Percentiles rank a stretch among this genome's conserved stretches.
Evolutionary conservation across 2,329 filamentous ascomycete species (phyloP).

Genomic region (Apiospora marii): DNA sequence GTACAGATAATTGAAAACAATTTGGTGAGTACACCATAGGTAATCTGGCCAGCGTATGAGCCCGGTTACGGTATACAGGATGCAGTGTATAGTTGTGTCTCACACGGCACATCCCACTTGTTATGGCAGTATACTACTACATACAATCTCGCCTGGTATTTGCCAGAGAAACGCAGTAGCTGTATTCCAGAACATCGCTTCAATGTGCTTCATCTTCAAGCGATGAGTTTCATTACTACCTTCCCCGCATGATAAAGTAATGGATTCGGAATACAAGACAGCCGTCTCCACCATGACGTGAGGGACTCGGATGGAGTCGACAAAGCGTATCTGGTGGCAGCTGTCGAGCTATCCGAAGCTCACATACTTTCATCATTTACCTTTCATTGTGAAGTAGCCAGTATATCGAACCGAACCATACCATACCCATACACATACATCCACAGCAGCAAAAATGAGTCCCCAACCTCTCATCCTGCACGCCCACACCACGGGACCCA

Average conservation of each 20-base stretch:
- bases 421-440: too few species aligned
- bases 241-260: conserved; percentile 7
- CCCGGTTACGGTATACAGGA: neutral
- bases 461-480: conserved; percentile 48
- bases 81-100: neutral
- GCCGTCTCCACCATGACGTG: conserved; percentile 13
- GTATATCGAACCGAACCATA: neutral
- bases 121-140: neutral
- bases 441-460: neutral
- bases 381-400: neutral
- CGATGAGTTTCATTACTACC: neutral
- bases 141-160: too few species aligned
- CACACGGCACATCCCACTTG: too few species aligned
- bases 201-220: neutral
- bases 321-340: neutral
- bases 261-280: neutral
- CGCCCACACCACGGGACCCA: conserved; percentile 49
- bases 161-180: neutral
- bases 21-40: too few species aligned
- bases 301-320: neutral
- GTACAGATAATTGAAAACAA: neutral
- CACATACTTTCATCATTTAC: neutral
- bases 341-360: neutral
- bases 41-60: neutral
- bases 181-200: neutral